Evolutionary conservation across 345 rosid species (phyloP), one percentile per base, ranked within the genome.

Genomic region (Diplotaxis tenuifolia): DNA sequence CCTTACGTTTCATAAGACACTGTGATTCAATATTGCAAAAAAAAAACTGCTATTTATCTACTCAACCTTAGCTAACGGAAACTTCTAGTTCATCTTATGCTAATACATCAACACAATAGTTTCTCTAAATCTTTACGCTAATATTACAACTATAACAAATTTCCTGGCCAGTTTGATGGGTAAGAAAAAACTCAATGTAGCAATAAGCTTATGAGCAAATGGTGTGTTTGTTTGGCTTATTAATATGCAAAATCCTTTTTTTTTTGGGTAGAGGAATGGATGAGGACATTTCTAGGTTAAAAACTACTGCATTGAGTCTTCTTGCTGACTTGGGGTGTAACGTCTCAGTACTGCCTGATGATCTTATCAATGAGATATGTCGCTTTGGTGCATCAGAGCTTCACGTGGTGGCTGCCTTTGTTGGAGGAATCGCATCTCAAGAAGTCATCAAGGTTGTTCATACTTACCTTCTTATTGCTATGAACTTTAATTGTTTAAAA

Each of bases 121-220:
- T n/a, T n/a, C n/a, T n/a, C n/a, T n/a, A n/a, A n/a, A n/a, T n/a
- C n/a, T n/a, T n/a, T n/a, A n/a, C n/a, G n/a, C n/a, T n/a, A n/a
- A n/a, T n/a, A n/a, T n/a, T n/a, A n/a, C 72, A 95, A 92, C 70
- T 92, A 85, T 72, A 95, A 90, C 84, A 84, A 86, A 76, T 90
- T 87, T 79, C 99, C 97, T 20, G 97, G 99, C 65, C 89, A 92
- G 78, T 90, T 92, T 79, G 96, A 92, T 65, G 96, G 92, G 99
- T 95, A 88, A 81, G 70, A 75, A 70, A 70, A 75, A 70, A 70
- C 52, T 42, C 31, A n/a, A n/a, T n/a, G n/a, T n/a, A n/a, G n/a
- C n/a, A n/a, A n/a, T n/a, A n/a, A n/a, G n/a, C n/a, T n/a, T n/a
- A n/a, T n/a, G n/a, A n/a, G n/a, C n/a, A n/a, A n/a, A n/a, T n/a